Evolutionary conservation across 2,329 filamentous ascomycete genomes (phyloP).

Genomic region (Bipolaris sorokiniana): DNA sequence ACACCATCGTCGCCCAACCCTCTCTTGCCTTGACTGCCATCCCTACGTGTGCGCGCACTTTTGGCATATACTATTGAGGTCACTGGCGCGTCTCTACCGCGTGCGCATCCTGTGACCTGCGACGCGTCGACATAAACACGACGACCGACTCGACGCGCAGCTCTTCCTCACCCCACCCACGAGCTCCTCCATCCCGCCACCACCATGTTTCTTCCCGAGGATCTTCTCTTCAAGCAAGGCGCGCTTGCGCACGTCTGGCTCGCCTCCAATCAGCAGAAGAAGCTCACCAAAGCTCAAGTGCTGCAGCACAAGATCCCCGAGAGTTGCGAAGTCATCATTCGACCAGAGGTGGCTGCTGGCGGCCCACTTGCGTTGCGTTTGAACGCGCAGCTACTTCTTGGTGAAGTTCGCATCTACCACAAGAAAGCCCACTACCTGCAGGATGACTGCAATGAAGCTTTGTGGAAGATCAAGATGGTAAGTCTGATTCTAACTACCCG

Average conservation of each 20-base stretch:
- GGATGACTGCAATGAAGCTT: slow-evolving; percentile 95
- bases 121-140: slow-evolving; percentile 46
- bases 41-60: slow-evolving; percentile 29
- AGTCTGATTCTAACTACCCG: slow-evolving; percentile 4
- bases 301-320: slow-evolving; percentile 92
- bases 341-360: slow-evolving; percentile 66
- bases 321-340: slow-evolving; percentile 94
- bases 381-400: slow-evolving; percentile 90
- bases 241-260: slow-evolving; percentile 97
- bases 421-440: slow-evolving; percentile 94
- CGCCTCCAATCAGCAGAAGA: slow-evolving; percentile 96
- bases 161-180: slow-evolving; percentile 21
- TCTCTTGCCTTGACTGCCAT: slow-evolving; percentile 28
- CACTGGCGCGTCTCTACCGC: slow-evolving; percentile 31
- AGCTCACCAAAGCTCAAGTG: slow-evolving; percentile 96
- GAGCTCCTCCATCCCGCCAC: slow-evolving; percentile 16
- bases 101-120: slow-evolving; percentile 33
- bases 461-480: slow-evolving; percentile 99
- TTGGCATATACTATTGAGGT: slow-evolving; percentile 19
- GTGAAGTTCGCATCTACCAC: slow-evolving; percentile 97
- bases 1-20: slow-evolving; percentile 29
- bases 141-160: slow-evolving; percentile 28
- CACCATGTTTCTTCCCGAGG: slow-evolving; percentile 96
- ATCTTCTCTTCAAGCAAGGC: slow-evolving; percentile 93
- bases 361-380: slow-evolving; percentile 93